Conservation (phyloP, 176 grass and related monocot genomes). For the Musa schizocarpa region DNA sequence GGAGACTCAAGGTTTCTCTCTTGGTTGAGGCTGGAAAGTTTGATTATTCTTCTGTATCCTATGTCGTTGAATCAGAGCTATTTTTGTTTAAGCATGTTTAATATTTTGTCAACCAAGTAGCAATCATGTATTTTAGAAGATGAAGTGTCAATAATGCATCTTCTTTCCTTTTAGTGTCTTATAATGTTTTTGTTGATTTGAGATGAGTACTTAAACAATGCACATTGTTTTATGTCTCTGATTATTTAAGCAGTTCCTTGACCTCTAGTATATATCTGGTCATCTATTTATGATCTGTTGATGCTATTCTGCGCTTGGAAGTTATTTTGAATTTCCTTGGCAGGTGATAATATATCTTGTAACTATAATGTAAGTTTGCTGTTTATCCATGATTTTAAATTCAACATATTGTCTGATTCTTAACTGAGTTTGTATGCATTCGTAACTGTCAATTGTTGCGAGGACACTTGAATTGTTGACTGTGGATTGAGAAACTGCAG, state of each 20-base stretch:
- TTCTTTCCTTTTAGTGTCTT: background rate
- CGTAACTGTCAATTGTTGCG: background rate
- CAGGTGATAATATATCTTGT: conserved; percentile 48
- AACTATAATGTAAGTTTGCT: conserved; percentile 13
- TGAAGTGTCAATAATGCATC: background rate
- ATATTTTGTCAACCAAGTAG: background rate
- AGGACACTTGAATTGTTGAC: background rate
- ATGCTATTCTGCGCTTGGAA: conserved; percentile 33
- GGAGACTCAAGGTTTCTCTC: conserved; percentile 31
- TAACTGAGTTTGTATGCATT: background rate
- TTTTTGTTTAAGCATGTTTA: background rate
- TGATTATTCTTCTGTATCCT: conserved; percentile 60
- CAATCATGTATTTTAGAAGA: background rate
- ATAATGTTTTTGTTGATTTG: background rate
- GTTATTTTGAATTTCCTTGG: conserved; percentile 40
- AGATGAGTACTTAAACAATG: background rate
- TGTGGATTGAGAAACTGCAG: background rate
- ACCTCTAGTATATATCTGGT: conserved; percentile 43
- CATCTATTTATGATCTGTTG: conserved; percentile 20
- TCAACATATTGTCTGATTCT: background rate
- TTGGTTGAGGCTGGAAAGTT: conserved; percentile 34
- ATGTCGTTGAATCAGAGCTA: conserved; percentile 3
- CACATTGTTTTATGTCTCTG: background rate
- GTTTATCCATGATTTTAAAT: background rate
- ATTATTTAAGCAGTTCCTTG: conserved; percentile 32